Evolutionary conservation across 116 monocot genomes (phyloP).

Genomic region (Phalaenopsis hybrid): DNA sequence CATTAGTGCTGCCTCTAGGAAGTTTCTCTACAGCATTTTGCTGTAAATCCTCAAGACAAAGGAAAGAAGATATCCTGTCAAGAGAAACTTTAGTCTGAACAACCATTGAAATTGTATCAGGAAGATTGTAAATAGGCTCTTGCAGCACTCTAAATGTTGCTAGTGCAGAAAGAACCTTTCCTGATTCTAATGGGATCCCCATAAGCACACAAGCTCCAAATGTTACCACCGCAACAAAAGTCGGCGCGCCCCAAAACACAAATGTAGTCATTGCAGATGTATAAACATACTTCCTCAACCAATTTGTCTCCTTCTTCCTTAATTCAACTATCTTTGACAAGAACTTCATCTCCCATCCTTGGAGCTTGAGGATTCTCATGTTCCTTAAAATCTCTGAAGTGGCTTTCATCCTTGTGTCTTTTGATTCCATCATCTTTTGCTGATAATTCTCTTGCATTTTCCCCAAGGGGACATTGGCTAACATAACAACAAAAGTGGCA

Average conservation of each 20-base stretch:
- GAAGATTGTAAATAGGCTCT: slow-evolving; percentile 46
- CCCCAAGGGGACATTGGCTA: slow-evolving; percentile 37
- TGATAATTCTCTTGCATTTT: slow-evolving; percentile 31
- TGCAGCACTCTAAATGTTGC: slow-evolving; percentile 51
- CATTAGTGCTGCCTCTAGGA: slow-evolving; percentile 21
- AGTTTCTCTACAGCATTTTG: slow-evolving; percentile 25
- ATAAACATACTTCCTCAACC: slow-evolving; percentile 49
- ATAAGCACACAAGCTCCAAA: slow-evolving; percentile 43
- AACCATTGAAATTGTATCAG: slow-evolving; percentile 36
- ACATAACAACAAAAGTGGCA: slow-evolving; percentile 30
- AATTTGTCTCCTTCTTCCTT: slow-evolving; percentile 38
- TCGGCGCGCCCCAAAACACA: slow-evolving; percentile 47
- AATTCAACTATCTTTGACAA: slow-evolving; percentile 28
- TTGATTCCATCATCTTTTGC: slow-evolving; percentile 43
- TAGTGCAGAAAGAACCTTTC: slow-evolving; percentile 50
- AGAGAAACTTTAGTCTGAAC: slow-evolving; percentile 59
- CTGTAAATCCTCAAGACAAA: slow-evolving; percentile 37
- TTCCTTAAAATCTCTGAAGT: slow-evolving; percentile 50
- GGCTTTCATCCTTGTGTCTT: slow-evolving; percentile 51
- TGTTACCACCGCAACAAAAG: slow-evolving; percentile 45
- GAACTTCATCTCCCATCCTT: slow-evolving; percentile 67
- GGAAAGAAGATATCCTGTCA: slow-evolving; percentile 45
- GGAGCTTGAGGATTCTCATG: slow-evolving; percentile 69
- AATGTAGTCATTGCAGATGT: slow-evolving; percentile 23
- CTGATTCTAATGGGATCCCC: slow-evolving; percentile 40